Evolutionary conservation across 495 filamentous ascomycete genomes (phyloP).

Genomic region (Aspergillus mulundensis): DNA sequence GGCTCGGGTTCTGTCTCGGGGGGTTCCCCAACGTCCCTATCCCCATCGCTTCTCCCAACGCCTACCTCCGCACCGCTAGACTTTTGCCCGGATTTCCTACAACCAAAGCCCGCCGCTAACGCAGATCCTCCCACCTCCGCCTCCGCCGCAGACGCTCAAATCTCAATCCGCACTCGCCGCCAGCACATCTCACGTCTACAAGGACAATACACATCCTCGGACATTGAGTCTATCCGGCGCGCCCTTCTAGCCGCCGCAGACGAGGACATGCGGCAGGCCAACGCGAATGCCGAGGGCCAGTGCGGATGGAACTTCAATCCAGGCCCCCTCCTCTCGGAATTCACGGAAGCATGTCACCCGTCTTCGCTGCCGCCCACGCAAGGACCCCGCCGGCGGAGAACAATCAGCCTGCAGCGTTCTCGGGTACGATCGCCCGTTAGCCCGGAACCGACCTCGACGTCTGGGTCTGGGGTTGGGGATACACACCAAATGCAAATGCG

Average conservation of each 20-base stretch:
- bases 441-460: constrained; percentile 1
- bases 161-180: constrained; percentile 33
- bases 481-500: constrained; percentile 4
- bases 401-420: constrained; percentile 24
- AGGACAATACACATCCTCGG: constrained; percentile 36
- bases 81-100: constrained; percentile 5
- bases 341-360: constrained; percentile 41
- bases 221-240: constrained; percentile 36
- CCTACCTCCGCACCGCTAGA: constrained; percentile 34
- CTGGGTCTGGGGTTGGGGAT: not conserved
- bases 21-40: constrained; percentile 16
- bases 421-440: constrained; percentile 23
- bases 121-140: constrained; percentile 4
- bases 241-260: constrained; percentile 28
- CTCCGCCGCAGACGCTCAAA: constrained; percentile 3
- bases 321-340: constrained; percentile 23
- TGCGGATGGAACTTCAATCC: not conserved
- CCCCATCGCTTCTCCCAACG: constrained; percentile 35
- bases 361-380: constrained; percentile 38
- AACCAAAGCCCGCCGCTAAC: not conserved
- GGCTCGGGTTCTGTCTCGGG: not conserved
- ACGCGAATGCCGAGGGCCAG: too few species aligned
- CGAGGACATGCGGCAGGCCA: constrained; percentile 13
- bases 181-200: constrained; percentile 43
- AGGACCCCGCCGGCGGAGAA: constrained; percentile 26